Evolutionary conservation across 805 yeast species (phyloP), one percentile per base, ranked within the genome.

Genomic region (Tetrapisispora fleetii): DNA sequence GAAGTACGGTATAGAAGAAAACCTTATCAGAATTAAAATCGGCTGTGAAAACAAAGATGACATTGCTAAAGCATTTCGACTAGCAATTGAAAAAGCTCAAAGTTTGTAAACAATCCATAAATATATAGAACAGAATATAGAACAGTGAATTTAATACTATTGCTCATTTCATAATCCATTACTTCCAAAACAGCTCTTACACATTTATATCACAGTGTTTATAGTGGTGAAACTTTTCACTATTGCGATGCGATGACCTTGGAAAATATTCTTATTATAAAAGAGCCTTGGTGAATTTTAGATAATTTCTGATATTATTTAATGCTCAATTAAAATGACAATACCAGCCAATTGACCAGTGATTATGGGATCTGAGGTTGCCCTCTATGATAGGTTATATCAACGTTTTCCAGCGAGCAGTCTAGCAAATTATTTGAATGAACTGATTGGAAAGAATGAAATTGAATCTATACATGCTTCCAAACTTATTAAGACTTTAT

Each of bases 1-100:
- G 45, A 71, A 79, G 57, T 89, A 87, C 82, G 95, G 93, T 1
- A 86, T 89, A 32, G 95, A 86, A 60, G 70, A 80, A 51, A 76
- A 83, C 60, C 68, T 90, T 52, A 80, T 90, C 43, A 74, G 97
- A 62, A 74, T 90, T 48, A 84, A 95, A 63, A 77, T 90, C 48
- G 98, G 98, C 0, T 70, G 89, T 46, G 98, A 90, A 63, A 86
- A 82, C 42, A 72, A 74, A 38, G 73, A 72, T 2, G 81, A 78
- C 40, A 72, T 90, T 52, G 53, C 78, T 10, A 60, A 61, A 2
- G 72, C 71, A 2, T 70, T 85, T 56, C 63, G 71, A 49, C 64
- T 69, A 13, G 86, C 86, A 10, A 68, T 85, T 46, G 75, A 72
- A 16, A 50, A 53, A 43, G 60, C 65, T 21, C 24, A 51, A 27